These are phyloP conservation scores for Neospermospora avenae DNA, from an alignment of 2,329 filamentous ascomycete genomes.

Conservation along the genomic window DNA sequence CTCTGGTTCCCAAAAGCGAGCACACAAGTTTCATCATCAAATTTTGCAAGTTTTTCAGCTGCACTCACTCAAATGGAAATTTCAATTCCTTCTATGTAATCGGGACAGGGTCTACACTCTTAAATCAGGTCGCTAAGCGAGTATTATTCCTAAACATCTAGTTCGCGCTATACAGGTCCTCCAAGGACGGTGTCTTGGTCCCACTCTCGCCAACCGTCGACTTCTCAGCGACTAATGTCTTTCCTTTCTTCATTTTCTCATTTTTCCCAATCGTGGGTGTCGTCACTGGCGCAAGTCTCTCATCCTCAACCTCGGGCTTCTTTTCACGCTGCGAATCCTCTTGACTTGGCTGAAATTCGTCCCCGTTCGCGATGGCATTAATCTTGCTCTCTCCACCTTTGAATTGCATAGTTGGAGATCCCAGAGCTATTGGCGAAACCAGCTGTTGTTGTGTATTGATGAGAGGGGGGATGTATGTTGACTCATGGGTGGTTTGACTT, in stretches of 20 bases:
- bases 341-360: background rate
- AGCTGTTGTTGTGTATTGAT: background rate
- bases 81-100: no score
- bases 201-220: background rate
- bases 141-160: background rate
- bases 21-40: no score
- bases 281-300: no score
- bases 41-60: no score
- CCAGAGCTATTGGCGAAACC: background rate
- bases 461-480: background rate
- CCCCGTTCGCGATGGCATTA: constrained; percentile 1
- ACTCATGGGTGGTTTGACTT: background rate
- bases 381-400: constrained; percentile 11
- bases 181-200: background rate
- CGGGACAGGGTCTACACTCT: no score
- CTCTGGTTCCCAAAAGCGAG: no score
- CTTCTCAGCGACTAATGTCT: background rate
- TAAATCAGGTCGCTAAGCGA: no score
- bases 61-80: no score
- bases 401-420: background rate
- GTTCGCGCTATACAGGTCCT: background rate
- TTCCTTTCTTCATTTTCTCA: background rate
- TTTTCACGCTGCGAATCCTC: no score
- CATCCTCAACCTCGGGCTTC: background rate
- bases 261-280: background rate